Evolutionary conservation across 1,284 basidiomycete species (phyloP).

Genomic region (Chondrostereum purpureum): DNA sequence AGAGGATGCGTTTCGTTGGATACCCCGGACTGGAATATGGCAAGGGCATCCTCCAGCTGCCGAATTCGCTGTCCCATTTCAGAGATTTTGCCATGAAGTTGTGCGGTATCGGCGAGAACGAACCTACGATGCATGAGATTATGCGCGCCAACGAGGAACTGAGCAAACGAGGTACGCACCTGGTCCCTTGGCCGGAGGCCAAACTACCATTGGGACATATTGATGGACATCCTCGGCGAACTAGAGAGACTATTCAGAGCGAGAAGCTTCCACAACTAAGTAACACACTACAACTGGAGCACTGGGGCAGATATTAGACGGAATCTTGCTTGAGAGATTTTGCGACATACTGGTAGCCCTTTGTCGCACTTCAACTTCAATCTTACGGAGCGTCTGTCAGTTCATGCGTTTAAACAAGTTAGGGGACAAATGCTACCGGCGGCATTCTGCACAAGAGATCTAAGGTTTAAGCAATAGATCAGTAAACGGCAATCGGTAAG

Average conservation of each 20-base stretch:
- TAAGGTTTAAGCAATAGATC: constrained; percentile 14
- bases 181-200: constrained; percentile 52
- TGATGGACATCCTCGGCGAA: constrained; percentile 39
- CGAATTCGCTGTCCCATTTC: constrained; percentile 72
- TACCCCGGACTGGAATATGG: constrained; percentile 52
- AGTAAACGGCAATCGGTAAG: background rate
- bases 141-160: background rate
- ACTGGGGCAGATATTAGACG: too few relatives aligned
- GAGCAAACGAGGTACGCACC: constrained; percentile 24
- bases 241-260: constrained; percentile 14
- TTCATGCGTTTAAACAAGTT: too few relatives aligned
- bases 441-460: constrained; percentile 53
- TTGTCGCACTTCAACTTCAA: constrained; percentile 69
- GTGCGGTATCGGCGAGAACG: constrained; percentile 64
- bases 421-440: constrained; percentile 31
- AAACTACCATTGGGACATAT: constrained; percentile 54
- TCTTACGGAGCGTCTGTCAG: too few relatives aligned
- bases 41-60: constrained; percentile 62
- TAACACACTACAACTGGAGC: constrained; percentile 29
- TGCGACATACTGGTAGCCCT: constrained; percentile 32
- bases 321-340: background rate
- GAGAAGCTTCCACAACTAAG: background rate
- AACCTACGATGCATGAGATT: constrained; percentile 35
- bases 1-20: constrained; percentile 61
- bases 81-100: constrained; percentile 60